Base-by-base conservation (phyloP, 2,329 filamentous ascomycete species). In the Aplosporella prunicola region DNA sequence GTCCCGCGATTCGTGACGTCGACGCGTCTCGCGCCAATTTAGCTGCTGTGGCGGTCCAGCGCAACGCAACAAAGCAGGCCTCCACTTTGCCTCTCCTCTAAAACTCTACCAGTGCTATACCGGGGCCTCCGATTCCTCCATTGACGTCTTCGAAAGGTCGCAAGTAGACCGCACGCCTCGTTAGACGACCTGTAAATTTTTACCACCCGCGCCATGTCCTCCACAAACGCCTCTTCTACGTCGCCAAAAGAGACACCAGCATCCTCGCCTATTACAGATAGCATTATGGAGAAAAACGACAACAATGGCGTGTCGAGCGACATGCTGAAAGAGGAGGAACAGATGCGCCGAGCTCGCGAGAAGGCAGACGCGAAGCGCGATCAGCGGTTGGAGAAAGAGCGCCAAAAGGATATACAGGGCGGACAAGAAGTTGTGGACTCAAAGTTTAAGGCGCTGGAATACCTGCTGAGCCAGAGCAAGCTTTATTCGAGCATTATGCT, bases 401-500 rank as follows among this genome's bases (percentile, higher is more conserved):
- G 66, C 14, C 56, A 65, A 42, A 61, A 64, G 31, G 67, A 69
- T 31, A 46, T 68, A 14, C 57, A 63, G 33, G 65, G 60, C 26
- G 67, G 67, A 10, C 53, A 54, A 22, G 58, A 64, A 30, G 56
- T 61, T 5, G 50, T 70, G 25, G 67, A 70, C 42, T 58, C 61
- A 26, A 71, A 71, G 43, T 70, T 66, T 52, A 68, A 70, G 49
- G 66, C 67, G 39, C 48, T 71, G 42, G 66, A 70, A 46, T 69
- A 67, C 43, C 46, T 71, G 41, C 61, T 71, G 47, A 69, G 64
- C 40, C 68, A 71, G 50, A 69, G 65, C 53, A 69, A 69, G 58
- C 52, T 71, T 13, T 71, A 69, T 39, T 66, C 64, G 23, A 61
- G 62, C 3, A 68, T 71, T 31, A 71, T 71, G 67, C 55, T 71